Evolutionary conservation across 2,329 filamentous ascomycete species (phyloP).

Genomic region (Phaeophleospora eucalypticola): DNA sequence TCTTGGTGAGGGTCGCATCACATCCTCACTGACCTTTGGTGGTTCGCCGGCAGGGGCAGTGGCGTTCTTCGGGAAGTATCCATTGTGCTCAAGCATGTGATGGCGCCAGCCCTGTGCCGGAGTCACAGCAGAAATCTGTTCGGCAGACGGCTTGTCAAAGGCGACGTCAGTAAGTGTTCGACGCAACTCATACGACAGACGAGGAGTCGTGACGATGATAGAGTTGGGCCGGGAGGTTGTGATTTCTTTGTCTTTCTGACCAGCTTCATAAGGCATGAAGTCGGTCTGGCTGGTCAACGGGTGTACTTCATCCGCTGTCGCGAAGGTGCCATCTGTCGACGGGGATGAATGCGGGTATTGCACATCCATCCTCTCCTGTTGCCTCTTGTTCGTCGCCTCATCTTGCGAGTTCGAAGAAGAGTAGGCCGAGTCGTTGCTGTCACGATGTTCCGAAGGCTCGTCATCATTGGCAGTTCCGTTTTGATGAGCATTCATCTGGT

Average conservation of each 20-base stretch:
- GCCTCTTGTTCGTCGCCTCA: background rate
- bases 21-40: too few species aligned
- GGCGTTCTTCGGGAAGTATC: background rate
- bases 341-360: background rate
- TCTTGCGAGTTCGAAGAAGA: background rate
- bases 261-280: background rate
- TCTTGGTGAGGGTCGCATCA: background rate
- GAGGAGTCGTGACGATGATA: background rate
- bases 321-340: background rate
- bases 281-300: background rate
- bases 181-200: background rate
- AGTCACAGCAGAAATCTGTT: background rate
- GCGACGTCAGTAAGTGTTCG: background rate
- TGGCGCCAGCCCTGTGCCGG: background rate
- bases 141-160: background rate
- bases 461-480: background rate
- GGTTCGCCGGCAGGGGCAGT: background rate
- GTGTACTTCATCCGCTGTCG: background rate
- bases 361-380: background rate
- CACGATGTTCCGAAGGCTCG: background rate
- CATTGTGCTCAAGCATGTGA: background rate
- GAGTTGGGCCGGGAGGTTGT: background rate
- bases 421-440: background rate
- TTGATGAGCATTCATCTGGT: background rate
- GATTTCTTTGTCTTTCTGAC: background rate